Conservation (phyloP, 1,139 yeast genomes). For the Blastobotrys niveus region DNA sequence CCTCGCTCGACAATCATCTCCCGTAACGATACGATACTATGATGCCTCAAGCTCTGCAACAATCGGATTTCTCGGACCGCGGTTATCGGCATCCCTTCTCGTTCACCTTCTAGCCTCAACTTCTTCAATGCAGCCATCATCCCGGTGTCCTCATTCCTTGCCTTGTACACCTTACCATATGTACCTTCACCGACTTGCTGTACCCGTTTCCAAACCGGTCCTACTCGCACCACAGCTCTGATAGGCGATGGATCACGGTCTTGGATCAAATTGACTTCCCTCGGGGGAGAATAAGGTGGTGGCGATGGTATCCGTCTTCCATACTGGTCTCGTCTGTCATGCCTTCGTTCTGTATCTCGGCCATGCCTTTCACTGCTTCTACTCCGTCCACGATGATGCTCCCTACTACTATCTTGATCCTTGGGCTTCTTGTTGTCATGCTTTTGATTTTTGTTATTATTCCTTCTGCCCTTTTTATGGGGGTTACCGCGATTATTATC, state of each 20-base stretch:
- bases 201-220: slow-evolving; percentile 38
- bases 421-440: neutral
- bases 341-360: too few species aligned
- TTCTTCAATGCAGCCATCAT: slow-evolving; percentile 78
- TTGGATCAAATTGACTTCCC: neutral
- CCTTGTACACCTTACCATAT: slow-evolving; percentile 76
- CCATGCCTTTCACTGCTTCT: neutral
- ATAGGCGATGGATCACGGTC: slow-evolving; percentile 2
- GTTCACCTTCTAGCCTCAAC: slow-evolving; percentile 74
- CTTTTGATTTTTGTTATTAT: neutral
- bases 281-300: too few species aligned
- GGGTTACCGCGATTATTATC: neutral
- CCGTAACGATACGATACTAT: slow-evolving; percentile 68
- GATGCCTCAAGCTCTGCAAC: slow-evolving; percentile 80
- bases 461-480: neutral
- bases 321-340: too few species aligned
- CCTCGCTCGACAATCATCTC: slow-evolving; percentile 87
- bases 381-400: neutral
- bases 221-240: slow-evolving; percentile 7
- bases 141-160: slow-evolving; percentile 60
- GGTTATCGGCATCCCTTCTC: slow-evolving; percentile 95
- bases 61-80: slow-evolving; percentile 88
- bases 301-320: too few species aligned
- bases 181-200: slow-evolving; percentile 78
- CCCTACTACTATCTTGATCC: neutral